These are phyloP conservation scores for Pneumocystis jirovecii DNA, from an alignment of 1,139 yeast species.

Conservation along the genomic window DNA sequence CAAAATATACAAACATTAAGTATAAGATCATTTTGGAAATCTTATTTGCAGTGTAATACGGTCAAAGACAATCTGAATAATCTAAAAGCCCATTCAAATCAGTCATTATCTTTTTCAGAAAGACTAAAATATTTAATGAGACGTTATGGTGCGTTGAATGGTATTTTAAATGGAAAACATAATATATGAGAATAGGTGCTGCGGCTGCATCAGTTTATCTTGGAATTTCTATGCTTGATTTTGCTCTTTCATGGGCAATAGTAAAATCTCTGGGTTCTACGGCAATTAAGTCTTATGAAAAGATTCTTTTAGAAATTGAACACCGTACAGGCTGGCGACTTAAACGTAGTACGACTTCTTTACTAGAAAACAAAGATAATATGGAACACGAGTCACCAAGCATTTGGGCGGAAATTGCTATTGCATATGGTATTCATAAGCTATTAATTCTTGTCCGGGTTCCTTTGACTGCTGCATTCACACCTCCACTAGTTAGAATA, in stretches of 20 bases:
- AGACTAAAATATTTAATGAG: neutral
- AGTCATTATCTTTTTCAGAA: neutral
- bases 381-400: conserved; percentile 15
- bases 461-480: conserved; percentile 83
- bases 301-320: conserved; percentile 28
- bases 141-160: neutral
- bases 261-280: conserved; percentile 85
- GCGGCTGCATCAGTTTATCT: conserved; percentile 79
- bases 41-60: neutral
- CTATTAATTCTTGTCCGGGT: conserved; percentile 61
- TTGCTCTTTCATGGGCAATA: conserved; percentile 64
- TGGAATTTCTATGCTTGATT: conserved; percentile 52
- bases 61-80: neutral
- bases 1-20: neutral
- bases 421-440: conserved; percentile 91
- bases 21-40: neutral
- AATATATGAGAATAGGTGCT: conserved; percentile 72
- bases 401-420: conserved; percentile 49
- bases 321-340: conserved; percentile 26
- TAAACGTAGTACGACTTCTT: conserved; percentile 17
- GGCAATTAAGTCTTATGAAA: conserved; percentile 51
- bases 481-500: conserved; percentile 55
- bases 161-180: conserved; percentile 29
- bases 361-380: neutral
- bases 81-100: too few species aligned